These are phyloP conservation scores for Penicillium pancosmium DNA, from an alignment of 495 filamentous ascomycete species.

Conservation along the genomic window DNA sequence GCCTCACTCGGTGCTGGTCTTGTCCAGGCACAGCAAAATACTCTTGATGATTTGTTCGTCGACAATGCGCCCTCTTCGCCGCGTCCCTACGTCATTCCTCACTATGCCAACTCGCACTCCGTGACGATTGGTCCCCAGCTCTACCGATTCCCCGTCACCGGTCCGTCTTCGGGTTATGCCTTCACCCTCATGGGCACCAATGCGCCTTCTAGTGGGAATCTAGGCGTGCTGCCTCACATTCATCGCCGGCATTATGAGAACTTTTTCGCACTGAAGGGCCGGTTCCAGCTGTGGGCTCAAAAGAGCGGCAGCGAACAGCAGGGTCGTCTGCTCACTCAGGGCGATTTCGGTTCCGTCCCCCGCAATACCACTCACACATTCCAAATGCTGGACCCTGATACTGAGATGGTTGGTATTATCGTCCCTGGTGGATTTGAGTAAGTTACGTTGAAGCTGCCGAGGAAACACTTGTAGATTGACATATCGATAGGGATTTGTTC, in stretches of 20 bases:
- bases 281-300: conserved; percentile 49
- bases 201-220: conserved; percentile 27
- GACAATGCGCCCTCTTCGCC: conserved; percentile 30
- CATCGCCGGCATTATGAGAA: conserved; percentile 48
- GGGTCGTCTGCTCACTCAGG: conserved; percentile 37
- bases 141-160: conserved; percentile 44
- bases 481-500: conserved; percentile 37
- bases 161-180: conserved; percentile 43
- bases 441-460: background rate
- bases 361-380: conserved; percentile 50
- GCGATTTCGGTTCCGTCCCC: conserved; percentile 45
- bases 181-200: conserved; percentile 46
- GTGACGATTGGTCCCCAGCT: conserved; percentile 29
- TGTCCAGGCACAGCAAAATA: conserved; percentile 13
- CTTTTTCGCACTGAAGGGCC: conserved; percentile 48
- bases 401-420: conserved; percentile 46
- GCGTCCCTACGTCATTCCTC: conserved; percentile 36
- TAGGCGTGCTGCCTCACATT: conserved; percentile 46
- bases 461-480: background rate
- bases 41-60: conserved; percentile 28
- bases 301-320: conserved; percentile 34
- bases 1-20: conserved; percentile 15
- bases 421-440: conserved; percentile 51
- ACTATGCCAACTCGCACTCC: conserved; percentile 35
- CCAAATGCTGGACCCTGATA: conserved; percentile 48